Evolutionary conservation across 192 early-diverging fungal species (phyloP), one percentile per base, ranked within the genome.

Genomic region (Pilobolus umbonatus): DNA sequence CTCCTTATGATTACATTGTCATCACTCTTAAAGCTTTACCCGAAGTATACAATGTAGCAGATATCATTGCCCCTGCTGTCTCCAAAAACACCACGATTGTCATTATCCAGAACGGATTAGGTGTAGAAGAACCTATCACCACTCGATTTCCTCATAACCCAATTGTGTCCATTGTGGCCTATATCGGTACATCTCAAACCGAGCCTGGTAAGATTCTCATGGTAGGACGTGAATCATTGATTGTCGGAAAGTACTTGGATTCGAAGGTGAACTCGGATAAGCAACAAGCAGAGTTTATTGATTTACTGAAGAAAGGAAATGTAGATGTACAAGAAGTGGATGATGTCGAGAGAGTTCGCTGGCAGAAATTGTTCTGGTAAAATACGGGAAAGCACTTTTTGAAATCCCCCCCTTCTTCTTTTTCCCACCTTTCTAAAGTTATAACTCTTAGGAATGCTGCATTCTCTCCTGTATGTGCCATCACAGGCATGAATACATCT

Each of bases 101-200:
- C 11, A 45, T 88, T 54, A 84, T 89, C 31, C 88, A 89, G 65
- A 89, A 89, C 60, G 88, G 88, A 6, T 75, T 89, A 21, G 84
- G 67, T 0, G 73, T 85, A 38, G 88, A 89, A 54, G 75, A 79
- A 4, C 76, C 79, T 32, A 75, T 83, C 51, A 58, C 59, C 17
- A 56, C 49, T n/a, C 69, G 72, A 36, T 89, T 85, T 66, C 85
- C 85, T 11, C 45, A 67, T 19, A 85, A 83, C 58, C 81, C 81
- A 1, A 58, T 89, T 4, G 51, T 82, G 31, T 84, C 83, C 17
- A 64, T 70, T 3, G 80, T 86, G 6, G 79, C 84, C 10, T 85
- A 85, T 49, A 82, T 87, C 30, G 84, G 79, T 25, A 75, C 79
- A 2, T 81, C 73, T 35, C 87, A 89, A 66, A 72, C 69, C 5